Conservation (phyloP, 495 filamentous ascomycete genomes). For the Trichocladium uniseriatum region DNA sequence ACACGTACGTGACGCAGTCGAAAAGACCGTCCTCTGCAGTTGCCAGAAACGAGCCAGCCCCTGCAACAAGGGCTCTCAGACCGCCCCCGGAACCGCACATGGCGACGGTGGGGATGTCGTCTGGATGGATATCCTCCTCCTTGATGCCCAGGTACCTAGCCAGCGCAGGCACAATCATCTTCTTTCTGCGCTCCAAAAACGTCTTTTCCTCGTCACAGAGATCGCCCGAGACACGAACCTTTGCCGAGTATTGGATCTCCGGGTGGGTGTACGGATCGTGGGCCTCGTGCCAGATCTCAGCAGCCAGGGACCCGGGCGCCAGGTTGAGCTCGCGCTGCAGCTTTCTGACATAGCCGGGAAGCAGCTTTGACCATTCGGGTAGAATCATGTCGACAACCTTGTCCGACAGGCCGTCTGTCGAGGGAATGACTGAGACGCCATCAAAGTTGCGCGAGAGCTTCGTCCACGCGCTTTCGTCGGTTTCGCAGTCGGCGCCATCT, state of each 20-base stretch:
- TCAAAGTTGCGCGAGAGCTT: slow-evolving; percentile 51
- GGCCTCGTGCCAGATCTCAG: slow-evolving; percentile 89
- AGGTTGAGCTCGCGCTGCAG: slow-evolving; percentile 81
- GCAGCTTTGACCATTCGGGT: slow-evolving; percentile 68
- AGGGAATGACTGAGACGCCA: slow-evolving; percentile 43
- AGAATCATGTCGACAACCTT: slow-evolving; percentile 60
- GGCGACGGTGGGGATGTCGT: slow-evolving; percentile 87
- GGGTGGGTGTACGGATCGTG: slow-evolving; percentile 73
- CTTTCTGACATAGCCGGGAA: slow-evolving; percentile 73
- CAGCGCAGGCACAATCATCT: slow-evolving; percentile 57
- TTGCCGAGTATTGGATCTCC: slow-evolving; percentile 70
- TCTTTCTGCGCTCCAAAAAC: slow-evolving; percentile 57
- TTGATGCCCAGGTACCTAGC: slow-evolving; percentile 71
- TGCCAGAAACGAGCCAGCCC: slow-evolving; percentile 72
- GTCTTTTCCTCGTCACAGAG: slow-evolving; percentile 75
- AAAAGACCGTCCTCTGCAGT: slow-evolving; percentile 78
- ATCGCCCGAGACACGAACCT: slow-evolving; percentile 69
- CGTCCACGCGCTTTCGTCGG: slow-evolving; percentile 45
- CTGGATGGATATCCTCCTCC: slow-evolving; percentile 73
- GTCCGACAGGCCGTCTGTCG: slow-evolving; percentile 50
- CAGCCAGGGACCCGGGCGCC: slow-evolving; percentile 74
- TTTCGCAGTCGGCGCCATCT: slow-evolving; percentile 3
- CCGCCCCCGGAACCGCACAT: slow-evolving; percentile 92
- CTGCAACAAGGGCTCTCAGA: slow-evolving; percentile 79
- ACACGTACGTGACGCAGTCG: slow-evolving; percentile 88